Evolutionary conservation across 768 basidiomycete species (phyloP).

Genomic region (Sporobolomyces roseus): DNA sequence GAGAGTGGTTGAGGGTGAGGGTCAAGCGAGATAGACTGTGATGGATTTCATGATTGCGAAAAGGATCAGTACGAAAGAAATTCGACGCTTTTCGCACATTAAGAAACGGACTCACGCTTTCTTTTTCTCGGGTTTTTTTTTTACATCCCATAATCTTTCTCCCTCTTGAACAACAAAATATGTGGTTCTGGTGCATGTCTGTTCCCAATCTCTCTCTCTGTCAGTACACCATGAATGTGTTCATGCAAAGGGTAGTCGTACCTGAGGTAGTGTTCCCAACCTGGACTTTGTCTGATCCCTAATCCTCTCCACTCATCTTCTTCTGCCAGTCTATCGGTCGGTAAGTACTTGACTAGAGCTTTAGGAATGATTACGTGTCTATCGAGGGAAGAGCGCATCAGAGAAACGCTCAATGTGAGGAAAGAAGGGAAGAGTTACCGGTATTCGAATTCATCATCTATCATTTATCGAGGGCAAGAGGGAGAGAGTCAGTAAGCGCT

Average conservation of each 20-base stretch:
- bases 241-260: neutral
- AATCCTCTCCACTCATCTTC: conserved; percentile 95
- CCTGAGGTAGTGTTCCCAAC: too few species aligned
- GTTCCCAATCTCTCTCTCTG: neutral
- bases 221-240: neutral
- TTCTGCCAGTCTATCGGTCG: conserved; percentile 73
- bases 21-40: too few species aligned
- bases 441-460: conserved; percentile 42
- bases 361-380: conserved; percentile 96
- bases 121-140: too few species aligned
- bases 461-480: too few species aligned
- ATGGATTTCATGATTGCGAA: too few species aligned
- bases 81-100: too few species aligned
- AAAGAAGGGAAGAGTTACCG: conserved; percentile 8
- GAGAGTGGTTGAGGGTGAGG: too few species aligned
- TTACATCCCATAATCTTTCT: conserved; percentile 48
- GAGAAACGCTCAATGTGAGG: neutral
- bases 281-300: conserved; percentile 90
- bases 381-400: neutral
- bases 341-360: conserved; percentile 86
- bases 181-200: conserved; percentile 75
- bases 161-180: conserved; percentile 84
- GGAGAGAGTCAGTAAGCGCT: too few species aligned
- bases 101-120: too few species aligned
- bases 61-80: too few species aligned